A percentile compares a stretch with the other conserved stretches of the same genome.
These are phyloP conservation scores for Pichia gijzeniarum DNA, from an alignment of 805 yeast genomes.

Conservation along the genomic window DNA sequence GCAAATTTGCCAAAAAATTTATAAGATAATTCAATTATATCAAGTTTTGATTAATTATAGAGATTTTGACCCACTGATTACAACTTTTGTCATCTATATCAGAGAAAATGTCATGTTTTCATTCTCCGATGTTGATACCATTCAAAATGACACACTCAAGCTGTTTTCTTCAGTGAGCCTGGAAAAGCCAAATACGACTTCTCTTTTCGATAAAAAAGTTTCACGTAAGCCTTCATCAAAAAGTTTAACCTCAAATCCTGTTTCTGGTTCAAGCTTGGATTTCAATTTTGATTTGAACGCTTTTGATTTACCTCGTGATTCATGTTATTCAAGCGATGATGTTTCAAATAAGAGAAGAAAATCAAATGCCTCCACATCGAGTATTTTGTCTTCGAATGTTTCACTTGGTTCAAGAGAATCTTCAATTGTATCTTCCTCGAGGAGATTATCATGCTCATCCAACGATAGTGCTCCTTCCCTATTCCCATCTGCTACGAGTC, in stretches of 20 bases:
- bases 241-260: not conserved
- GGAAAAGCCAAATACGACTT: conserved; percentile 10
- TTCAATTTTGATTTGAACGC: conserved; percentile 26
- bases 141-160: conserved; percentile 20
- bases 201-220: conserved; percentile 21
- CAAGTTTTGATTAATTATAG: conserved; percentile 19
- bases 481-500: conserved; percentile 26
- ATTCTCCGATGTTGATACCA: conserved; percentile 10
- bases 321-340: conserved; percentile 13
- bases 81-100: conserved; percentile 18
- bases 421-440: conserved; percentile 22
- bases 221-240: not conserved
- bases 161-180: conserved; percentile 17
- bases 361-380: conserved; percentile 25
- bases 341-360: conserved; percentile 18
- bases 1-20: conserved; percentile 12
- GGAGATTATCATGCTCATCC: conserved; percentile 25
- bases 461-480: conserved; percentile 21
- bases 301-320: conserved; percentile 22
- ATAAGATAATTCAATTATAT: conserved; percentile 21
- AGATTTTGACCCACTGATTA: conserved; percentile 21
- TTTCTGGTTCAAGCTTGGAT: not conserved
- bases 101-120: conserved; percentile 14
- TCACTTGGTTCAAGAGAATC: conserved; percentile 24
- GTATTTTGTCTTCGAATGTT: conserved; percentile 22